These are phyloP conservation scores for Termitomyces sp. DNA, from an alignment of 768 basidiomycete genomes.

Conservation along the genomic window DNA sequence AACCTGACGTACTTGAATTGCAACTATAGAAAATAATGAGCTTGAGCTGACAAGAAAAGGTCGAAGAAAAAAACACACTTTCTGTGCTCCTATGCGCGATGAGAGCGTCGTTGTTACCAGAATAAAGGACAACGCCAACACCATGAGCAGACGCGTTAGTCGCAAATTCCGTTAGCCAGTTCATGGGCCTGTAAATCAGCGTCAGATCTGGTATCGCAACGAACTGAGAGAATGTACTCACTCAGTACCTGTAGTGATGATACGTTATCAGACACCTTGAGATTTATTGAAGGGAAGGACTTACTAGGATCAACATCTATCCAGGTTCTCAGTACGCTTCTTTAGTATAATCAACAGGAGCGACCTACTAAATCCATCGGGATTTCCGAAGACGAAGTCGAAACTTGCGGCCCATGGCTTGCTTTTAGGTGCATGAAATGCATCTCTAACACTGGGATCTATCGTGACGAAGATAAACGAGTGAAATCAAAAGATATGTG, in stretches of 20 bases:
- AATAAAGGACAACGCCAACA: conserved; percentile 55
- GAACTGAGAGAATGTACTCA: conserved; percentile 17
- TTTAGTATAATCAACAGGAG: not conserved
- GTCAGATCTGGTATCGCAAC: not conserved
- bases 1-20: conserved; percentile 43
- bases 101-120: conserved; percentile 68
- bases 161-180: conserved; percentile 62
- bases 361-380: conserved; percentile 24
- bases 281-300: conserved; percentile 9
- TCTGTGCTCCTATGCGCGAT: conserved; percentile 62
- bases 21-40: conserved; percentile 38
- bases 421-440: conserved; percentile 67
- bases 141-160: conserved; percentile 52
- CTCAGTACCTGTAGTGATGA: conserved; percentile 25
- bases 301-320: conserved; percentile 35
- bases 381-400: conserved; percentile 34
- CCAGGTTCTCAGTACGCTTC: not conserved
- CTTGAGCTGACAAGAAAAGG: not conserved
- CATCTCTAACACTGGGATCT: conserved; percentile 55
- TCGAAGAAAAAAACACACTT: conserved; percentile 31
- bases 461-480: not conserved
- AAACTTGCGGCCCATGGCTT: conserved; percentile 39
- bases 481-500: not conserved
- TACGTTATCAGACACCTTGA: not conserved
- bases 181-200: conserved; percentile 46